Conservation (phyloP, 495 filamentous ascomycete species). For the Xylaria acuta region DNA sequence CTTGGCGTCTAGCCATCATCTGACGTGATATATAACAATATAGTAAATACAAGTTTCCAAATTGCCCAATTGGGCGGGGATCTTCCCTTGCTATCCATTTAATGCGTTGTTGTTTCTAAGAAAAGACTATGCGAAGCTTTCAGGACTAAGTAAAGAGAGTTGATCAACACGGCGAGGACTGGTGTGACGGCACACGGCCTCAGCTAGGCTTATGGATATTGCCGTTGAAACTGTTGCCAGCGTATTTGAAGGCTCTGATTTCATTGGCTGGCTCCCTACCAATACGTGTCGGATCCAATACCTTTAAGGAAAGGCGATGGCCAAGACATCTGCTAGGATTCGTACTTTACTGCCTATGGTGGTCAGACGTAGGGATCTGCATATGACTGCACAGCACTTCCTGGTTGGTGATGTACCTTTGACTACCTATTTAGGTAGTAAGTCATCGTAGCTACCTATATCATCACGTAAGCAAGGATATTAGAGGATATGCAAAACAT, state of each 20-base stretch:
- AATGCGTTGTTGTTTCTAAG: neutral
- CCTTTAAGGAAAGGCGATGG: constrained; percentile 14
- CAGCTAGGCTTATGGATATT: neutral
- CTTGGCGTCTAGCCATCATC: neutral
- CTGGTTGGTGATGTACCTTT: neutral
- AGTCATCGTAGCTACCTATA: neutral
- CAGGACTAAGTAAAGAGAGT: neutral
- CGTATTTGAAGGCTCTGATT: neutral
- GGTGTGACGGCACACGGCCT: neutral
- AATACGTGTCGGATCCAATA: neutral
- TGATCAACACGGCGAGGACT: neutral
- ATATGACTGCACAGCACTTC: neutral
- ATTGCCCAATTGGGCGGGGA: neutral
- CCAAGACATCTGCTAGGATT: neutral
- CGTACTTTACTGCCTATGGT: neutral
- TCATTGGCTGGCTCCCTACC: neutral
- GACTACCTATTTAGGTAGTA: neutral
- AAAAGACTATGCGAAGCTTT: neutral
- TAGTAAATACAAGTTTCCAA: neutral
- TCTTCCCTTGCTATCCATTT: neutral
- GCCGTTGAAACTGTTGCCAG: neutral
- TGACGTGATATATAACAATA: neutral
- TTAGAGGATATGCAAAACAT: neutral
- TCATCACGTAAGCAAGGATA: neutral
- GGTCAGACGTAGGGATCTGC: constrained; percentile 1